Evolutionary conservation across 2,329 filamentous ascomycete species (phyloP), one percentile per base, ranked within the genome.

Genomic region (Aspergillus pseudoterreus): DNA sequence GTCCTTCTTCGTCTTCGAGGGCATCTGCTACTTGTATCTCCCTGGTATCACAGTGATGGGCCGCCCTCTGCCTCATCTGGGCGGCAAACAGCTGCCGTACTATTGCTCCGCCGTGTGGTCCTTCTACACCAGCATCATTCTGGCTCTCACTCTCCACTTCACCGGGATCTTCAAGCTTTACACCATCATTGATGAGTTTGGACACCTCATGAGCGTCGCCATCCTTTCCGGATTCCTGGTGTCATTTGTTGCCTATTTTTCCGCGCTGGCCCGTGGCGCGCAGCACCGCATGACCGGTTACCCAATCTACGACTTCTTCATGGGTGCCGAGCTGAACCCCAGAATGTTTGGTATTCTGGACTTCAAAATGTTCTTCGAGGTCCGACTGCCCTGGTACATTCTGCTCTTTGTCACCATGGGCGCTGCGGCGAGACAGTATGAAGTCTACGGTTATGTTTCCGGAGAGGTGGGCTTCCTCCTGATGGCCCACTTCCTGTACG

Each of bases 281-380:
- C 82, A 94, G 67, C 91, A 97, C 72, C 88, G 92, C 57, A 96
- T 97, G 91, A 95, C 90, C 6, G 89, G 88, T 36, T 81, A 84
- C 62, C 82, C 80, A 43, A 75, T 94, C 63, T 92, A 94, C 70
- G 90, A 95, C 75, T 94, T 94, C 73, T 95, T 94, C 78, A 91
- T 94, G 83, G 90, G 90, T 49, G 87, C 88, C 11, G 90, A 95
- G 75, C 78, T 95, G 50, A 94, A 95, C 75, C 90, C 90, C 4
- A 82, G 90, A 59, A 82, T 96, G 78, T 92, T 91, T 66, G 86
- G 85, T 50, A 85, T 90, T 60, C 75, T 95, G 46, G 90, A 95
- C 72, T 90, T 94, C 76, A 95, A 95, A 76, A 94, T 95, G 90
- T 96, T 96, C 75, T 94, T 90, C 65, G 91, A 96, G 71, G 90